A percentile compares a stretch with the other conserved stretches of the same genome.
Evolutionary conservation across 352 stramenopile species (phyloP).

Genomic region (Globisporangium emineosum): DNA sequence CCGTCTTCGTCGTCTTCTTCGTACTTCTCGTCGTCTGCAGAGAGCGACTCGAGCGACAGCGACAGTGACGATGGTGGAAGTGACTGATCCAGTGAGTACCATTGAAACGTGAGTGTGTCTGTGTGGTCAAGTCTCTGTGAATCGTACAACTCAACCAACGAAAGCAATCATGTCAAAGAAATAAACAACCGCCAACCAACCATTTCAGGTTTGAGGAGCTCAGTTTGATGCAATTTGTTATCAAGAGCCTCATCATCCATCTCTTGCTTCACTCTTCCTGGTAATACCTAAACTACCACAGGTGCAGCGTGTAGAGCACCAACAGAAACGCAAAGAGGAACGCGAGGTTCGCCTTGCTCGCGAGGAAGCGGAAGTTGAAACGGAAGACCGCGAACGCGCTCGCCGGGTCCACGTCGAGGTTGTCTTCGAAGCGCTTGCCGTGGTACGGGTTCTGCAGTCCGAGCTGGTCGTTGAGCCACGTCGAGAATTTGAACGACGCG

Average conservation of each 20-base stretch:
- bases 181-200: neutral
- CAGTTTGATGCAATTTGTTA: neutral
- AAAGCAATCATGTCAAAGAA: constrained; percentile 4
- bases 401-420: constrained; percentile 55
- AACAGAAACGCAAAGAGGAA: constrained; percentile 55
- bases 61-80: constrained; percentile 37
- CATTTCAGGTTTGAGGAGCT: neutral
- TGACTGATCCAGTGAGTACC: constrained; percentile 16
- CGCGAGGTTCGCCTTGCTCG: constrained; percentile 81
- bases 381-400: constrained; percentile 42
- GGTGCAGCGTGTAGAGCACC: constrained; percentile 65
- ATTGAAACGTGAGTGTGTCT: neutral
- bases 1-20: constrained; percentile 76
- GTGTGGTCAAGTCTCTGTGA: constrained; percentile 2
- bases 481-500: constrained; percentile 73
- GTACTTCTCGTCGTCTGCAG: constrained; percentile 70
- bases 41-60: constrained; percentile 64
- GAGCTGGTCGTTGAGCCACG: constrained; percentile 68
- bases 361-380: constrained; percentile 86
- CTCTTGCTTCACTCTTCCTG: neutral
- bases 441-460: constrained; percentile 69
- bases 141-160: neutral
- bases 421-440: constrained; percentile 70
- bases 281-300: constrained; percentile 41
- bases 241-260: neutral